Conservation (phyloP, 176 grass and related monocot species). For the Urochloa ruziziensis region DNA sequence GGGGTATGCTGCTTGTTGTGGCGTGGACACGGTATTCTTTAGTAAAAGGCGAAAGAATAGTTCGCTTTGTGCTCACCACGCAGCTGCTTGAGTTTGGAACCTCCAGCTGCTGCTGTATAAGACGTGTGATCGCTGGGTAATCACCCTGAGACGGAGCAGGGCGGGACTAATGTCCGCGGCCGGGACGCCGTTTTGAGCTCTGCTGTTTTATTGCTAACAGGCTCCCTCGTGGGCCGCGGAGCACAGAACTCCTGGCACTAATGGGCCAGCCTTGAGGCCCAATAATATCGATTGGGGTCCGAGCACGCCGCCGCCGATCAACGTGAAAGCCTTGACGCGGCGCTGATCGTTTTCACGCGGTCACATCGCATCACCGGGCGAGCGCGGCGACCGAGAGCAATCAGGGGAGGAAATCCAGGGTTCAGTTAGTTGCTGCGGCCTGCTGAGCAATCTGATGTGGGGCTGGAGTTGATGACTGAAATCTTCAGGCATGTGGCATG, state of each 20-base stretch:
- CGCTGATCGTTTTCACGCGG: neutral
- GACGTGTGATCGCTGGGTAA: neutral
- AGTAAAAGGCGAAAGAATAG: conserved; percentile 94
- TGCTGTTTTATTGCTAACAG: no score
- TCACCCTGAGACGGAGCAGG: neutral
- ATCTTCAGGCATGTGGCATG: neutral
- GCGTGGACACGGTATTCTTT: conserved; percentile 77
- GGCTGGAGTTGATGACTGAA: neutral
- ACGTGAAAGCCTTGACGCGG: conserved; percentile 6
- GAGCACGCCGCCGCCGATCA: neutral
- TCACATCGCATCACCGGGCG: conserved; percentile 5
- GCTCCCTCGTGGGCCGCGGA: no score
- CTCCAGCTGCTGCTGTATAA: neutral
- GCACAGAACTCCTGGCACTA: no score
- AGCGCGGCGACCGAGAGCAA: neutral
- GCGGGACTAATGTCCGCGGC: no score
- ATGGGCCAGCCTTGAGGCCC: no score
- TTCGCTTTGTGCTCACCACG: conserved; percentile 67
- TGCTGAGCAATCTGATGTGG: neutral
- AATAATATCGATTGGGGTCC: no score
- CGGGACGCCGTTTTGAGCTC: no score
- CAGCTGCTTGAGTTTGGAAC: conserved; percentile 9
- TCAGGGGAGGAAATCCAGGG: conserved; percentile 31
- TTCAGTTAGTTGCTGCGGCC: conserved; percentile 11
- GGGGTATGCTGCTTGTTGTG: conserved; percentile 46